Conservation (phyloP, 1,284 basidiomycete species). For the Ustilago esculenta region DNA sequence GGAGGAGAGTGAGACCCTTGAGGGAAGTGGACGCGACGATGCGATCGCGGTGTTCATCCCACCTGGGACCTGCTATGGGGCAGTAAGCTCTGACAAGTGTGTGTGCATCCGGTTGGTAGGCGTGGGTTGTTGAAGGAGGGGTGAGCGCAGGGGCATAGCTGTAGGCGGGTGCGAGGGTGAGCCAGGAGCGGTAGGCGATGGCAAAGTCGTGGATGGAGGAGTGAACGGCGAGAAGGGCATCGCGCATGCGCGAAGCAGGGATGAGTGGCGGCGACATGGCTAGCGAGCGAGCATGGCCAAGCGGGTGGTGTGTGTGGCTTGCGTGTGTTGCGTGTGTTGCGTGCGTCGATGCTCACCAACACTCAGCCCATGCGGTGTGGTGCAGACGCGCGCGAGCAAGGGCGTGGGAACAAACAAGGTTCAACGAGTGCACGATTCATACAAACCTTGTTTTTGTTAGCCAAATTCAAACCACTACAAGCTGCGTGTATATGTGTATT, state of each 20-base stretch:
- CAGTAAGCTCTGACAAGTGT: conserved; percentile 28
- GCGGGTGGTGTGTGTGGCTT: too few species aligned
- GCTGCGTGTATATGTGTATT: too few species aligned
- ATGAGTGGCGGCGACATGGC: conserved; percentile 26
- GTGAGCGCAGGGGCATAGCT: conserved; percentile 29
- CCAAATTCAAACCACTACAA: too few species aligned
- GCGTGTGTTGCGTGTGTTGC: background rate
- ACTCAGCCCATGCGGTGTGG: too few species aligned
- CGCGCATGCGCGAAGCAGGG: conserved; percentile 34
- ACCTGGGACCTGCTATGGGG: conserved; percentile 35
- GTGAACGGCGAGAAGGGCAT: conserved; percentile 26
- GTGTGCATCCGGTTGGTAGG: conserved; percentile 14
- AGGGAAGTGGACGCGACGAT: conserved; percentile 36
- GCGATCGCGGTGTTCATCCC: conserved; percentile 40
- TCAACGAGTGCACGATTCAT: too few species aligned
- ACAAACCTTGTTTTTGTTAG: too few species aligned
- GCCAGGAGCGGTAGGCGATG: conserved; percentile 27
- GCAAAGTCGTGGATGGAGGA: conserved; percentile 32
- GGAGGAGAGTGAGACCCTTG: conserved; percentile 37
- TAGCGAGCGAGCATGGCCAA: too few species aligned
- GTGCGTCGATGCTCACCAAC: too few species aligned
- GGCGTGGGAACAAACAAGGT: too few species aligned
- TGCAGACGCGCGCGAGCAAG: too few species aligned
- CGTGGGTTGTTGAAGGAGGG: too few species aligned
- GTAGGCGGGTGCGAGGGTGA: conserved; percentile 33